A percentile compares a stretch with the other conserved stretches of the same genome.
These are phyloP conservation scores for Saccharomycopsis phalli DNA, from an alignment of 1,139 yeast genomes.

Conservation along the genomic window DNA sequence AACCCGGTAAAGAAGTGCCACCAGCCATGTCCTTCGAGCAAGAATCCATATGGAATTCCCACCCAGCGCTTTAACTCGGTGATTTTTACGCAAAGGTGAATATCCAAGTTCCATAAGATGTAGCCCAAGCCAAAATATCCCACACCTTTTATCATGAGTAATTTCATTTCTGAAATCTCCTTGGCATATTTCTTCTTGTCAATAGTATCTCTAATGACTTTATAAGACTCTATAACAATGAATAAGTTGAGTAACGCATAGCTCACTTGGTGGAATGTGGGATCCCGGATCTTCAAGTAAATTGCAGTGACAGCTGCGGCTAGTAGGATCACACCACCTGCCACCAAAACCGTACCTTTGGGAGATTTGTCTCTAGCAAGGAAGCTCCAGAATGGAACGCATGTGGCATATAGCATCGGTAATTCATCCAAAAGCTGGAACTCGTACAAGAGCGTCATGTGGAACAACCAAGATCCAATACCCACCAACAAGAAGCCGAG, in stretches of 20 bases:
- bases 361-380: slow-evolving; percentile 46
- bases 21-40: slow-evolving; percentile 95
- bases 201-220: slow-evolving; percentile 28
- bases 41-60: slow-evolving; percentile 85
- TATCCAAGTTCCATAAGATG: slow-evolving; percentile 77
- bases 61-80: slow-evolving; percentile 54
- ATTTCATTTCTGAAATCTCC: slow-evolving; percentile 38
- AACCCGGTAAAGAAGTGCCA: slow-evolving; percentile 89
- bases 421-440: slow-evolving; percentile 88
- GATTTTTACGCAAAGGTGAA: slow-evolving; percentile 64
- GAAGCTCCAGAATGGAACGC: slow-evolving; percentile 88
- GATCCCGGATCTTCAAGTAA: slow-evolving; percentile 68
- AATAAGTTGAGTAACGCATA: slow-evolving; percentile 56
- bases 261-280: slow-evolving; percentile 79
- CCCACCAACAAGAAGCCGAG: slow-evolving; percentile 84
- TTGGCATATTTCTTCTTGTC: slow-evolving; percentile 24
- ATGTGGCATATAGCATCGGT: slow-evolving; percentile 97
- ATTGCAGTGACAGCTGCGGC: slow-evolving; percentile 50
- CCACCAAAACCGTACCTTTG: slow-evolving; percentile 36
- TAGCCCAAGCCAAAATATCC: slow-evolving; percentile 65
- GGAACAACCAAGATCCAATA: slow-evolving; percentile 89
- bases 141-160: slow-evolving; percentile 52
- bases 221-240: slow-evolving; percentile 49
- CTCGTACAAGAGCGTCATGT: slow-evolving; percentile 85
- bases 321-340: slow-evolving; percentile 43